Evolutionary conservation across 1,284 basidiomycete species (phyloP).

Genomic region (Trametes versicolor): DNA sequence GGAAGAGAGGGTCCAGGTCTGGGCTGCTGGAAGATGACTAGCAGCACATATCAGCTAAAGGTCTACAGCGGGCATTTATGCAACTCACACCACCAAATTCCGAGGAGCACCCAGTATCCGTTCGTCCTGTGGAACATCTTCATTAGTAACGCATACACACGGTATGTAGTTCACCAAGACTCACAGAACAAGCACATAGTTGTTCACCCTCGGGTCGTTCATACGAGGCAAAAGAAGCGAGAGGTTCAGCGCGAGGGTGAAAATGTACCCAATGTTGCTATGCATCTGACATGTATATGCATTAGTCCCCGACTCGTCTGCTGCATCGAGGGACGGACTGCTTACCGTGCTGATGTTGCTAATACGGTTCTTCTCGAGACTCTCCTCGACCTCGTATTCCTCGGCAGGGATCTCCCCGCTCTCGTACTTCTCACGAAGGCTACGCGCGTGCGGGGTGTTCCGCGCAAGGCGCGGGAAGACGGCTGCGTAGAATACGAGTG

Average conservation of each 20-base stretch:
- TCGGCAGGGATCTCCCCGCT: slow-evolving; percentile 65
- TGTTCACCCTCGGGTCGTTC: slow-evolving; percentile 74
- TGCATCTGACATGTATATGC: slow-evolving; percentile 59
- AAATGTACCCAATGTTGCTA: slow-evolving; percentile 80
- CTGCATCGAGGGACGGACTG: background rate
- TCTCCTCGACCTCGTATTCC: slow-evolving; percentile 80
- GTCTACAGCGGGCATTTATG: too few species aligned
- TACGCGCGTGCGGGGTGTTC: slow-evolving; percentile 76
- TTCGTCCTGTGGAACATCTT: slow-evolving; percentile 57
- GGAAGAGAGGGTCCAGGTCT: slow-evolving; percentile 79
- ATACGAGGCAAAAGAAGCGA: slow-evolving; percentile 78
- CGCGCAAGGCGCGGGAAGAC: slow-evolving; percentile 85
- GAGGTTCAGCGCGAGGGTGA: slow-evolving; percentile 73
- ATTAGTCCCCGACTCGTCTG: background rate
- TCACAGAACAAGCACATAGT: slow-evolving; percentile 72
- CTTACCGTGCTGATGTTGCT: slow-evolving; percentile 86
- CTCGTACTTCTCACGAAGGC: slow-evolving; percentile 66
- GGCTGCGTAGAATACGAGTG: slow-evolving; percentile 85
- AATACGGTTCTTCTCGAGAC: slow-evolving; percentile 85
- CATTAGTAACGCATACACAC: background rate
- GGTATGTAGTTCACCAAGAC: slow-evolving; percentile 34
- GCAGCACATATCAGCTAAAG: background rate
- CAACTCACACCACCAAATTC: slow-evolving; percentile 83
- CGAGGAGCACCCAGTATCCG: slow-evolving; percentile 78
- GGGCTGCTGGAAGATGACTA: slow-evolving; percentile 81